Evolutionary conservation across 2,329 filamentous ascomycete genomes (phyloP), one percentile per base, ranked within the genome.

Genomic region (Escovopsis weberi): DNA sequence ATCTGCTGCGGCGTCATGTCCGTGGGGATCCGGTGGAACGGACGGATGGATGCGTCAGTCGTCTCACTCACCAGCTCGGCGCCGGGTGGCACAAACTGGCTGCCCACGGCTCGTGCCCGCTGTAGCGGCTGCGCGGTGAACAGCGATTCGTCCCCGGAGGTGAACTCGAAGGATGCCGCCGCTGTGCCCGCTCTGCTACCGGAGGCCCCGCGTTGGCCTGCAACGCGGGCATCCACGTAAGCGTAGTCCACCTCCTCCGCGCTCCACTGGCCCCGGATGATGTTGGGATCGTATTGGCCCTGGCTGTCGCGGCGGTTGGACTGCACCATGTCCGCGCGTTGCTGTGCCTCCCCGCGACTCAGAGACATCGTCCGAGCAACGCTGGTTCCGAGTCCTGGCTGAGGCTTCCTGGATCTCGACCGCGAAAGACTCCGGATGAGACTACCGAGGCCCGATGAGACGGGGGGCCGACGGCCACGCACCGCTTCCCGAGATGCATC

Each of bases 21-120:
- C 0, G 83, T 87, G 2, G 82, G 80, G 5, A 78, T 79, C 36
- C 82, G 78, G 50, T 78, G 75, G 59, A 86, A 83, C 1, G 67
- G 62, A 2, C 55, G 54, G 5, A 43, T 47, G 8, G 49, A 48
- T 2, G 55, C 53, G 0, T 46, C 46, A 11, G 8, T 32, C 8
- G 8, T 32, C 8, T 32, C 28, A 32, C 28, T 9, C 10, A 15
- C 47, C 49, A 18, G 43, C 39, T 58, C 44, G 48, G 55, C 37
- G 30, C 33, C 15, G 33, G 38, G 51, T 47, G 19, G 43, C 37
- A 40, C 48, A 6, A 53, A 44, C 39, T 50, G 53, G 38, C 51
- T 50, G 12, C 51, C 55, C 41, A 58, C 44, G 3, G 59, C 59
- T 32, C 61, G 54, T 6, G 55, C 51, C 42, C 56, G 49, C 8